Conservation (phyloP, 1,284 basidiomycete species). For the Irpex lacteus region DNA sequence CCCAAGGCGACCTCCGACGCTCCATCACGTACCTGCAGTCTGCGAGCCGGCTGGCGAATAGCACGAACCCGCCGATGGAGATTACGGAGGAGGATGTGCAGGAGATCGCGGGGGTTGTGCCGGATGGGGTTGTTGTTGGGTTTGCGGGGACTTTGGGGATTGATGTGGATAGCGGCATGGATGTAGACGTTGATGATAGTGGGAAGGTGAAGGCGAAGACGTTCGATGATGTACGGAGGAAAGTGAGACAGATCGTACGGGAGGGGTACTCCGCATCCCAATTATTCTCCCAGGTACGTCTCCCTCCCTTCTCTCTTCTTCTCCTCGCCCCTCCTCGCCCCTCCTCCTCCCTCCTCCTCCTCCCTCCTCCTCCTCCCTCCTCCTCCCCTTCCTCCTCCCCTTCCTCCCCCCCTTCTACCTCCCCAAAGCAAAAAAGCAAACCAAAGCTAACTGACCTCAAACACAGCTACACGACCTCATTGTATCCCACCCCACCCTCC, state of each 20-base stretch:
- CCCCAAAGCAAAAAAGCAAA: too few relatives aligned
- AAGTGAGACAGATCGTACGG: constrained; percentile 76
- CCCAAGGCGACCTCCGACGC: constrained; percentile 92
- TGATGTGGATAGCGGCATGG: constrained; percentile 54
- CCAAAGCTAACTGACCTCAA: background rate
- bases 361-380: too few relatives aligned
- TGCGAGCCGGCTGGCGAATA: constrained; percentile 80
- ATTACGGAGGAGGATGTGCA: constrained; percentile 82
- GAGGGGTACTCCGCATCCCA: constrained; percentile 95
- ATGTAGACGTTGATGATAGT: constrained; percentile 39
- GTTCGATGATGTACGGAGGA: constrained; percentile 72
- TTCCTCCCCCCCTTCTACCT: too few relatives aligned
- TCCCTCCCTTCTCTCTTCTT: background rate
- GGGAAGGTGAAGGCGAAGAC: constrained; percentile 33
- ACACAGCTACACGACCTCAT: constrained; percentile 88
- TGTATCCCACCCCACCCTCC: constrained; percentile 78
- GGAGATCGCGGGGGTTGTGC: constrained; percentile 97
- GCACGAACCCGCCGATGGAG: constrained; percentile 64
- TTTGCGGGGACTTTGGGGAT: constrained; percentile 80
- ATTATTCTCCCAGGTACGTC: constrained; percentile 79
- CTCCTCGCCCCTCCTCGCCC: too few relatives aligned
- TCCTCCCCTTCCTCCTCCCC: too few relatives aligned
- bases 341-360: too few relatives aligned
- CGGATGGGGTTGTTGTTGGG: constrained; percentile 66
- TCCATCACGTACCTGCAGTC: constrained; percentile 99